Conservation (phyloP, 495 filamentous ascomycete species). For the Apodospora peruviana region DNA sequence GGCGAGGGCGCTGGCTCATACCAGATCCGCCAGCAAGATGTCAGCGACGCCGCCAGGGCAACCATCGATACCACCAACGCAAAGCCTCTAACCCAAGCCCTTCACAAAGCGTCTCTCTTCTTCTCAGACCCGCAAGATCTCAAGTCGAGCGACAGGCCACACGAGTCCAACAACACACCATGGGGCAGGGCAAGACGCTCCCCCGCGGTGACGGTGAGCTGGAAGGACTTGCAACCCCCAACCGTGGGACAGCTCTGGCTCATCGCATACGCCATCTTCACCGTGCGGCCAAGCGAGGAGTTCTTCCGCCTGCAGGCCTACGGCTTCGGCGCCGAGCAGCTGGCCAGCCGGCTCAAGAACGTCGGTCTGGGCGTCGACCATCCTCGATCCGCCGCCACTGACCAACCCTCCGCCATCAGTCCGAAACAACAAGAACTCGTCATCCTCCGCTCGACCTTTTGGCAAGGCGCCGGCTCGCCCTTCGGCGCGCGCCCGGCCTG, state of each 20-base stretch:
- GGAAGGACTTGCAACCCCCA: conserved; percentile 33
- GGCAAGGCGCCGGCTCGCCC: conserved; percentile 64
- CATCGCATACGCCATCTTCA: conserved; percentile 53
- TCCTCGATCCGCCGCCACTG: conserved; percentile 23
- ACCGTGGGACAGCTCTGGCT: conserved; percentile 59
- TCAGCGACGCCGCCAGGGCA: conserved; percentile 6
- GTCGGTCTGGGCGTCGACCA: conserved; percentile 48
- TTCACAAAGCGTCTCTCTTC: conserved; percentile 32
- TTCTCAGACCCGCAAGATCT: conserved; percentile 40
- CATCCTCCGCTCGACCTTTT: conserved; percentile 51
- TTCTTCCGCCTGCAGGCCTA: conserved; percentile 45
- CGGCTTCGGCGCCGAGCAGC: conserved; percentile 31
- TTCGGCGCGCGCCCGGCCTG: conserved; percentile 58
- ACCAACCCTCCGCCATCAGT: conserved; percentile 7
- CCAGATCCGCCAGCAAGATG: conserved; percentile 18
- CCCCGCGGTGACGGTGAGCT: conserved; percentile 30
- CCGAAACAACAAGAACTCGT: conserved; percentile 27
- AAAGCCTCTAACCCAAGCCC: conserved; percentile 15
- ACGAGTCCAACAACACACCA: conserved; percentile 40
- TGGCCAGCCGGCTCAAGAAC: conserved; percentile 46
- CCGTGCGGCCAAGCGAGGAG: conserved; percentile 48
- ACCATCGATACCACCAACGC: conserved; percentile 8
- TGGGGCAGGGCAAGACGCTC: conserved; percentile 43
- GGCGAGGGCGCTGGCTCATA: conserved; percentile 7
- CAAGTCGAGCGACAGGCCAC: conserved; percentile 39